phyloP scores from a whole-genome alignment of 768 basidiomycete species.

The Boletus vermiculosoides region DNA sequence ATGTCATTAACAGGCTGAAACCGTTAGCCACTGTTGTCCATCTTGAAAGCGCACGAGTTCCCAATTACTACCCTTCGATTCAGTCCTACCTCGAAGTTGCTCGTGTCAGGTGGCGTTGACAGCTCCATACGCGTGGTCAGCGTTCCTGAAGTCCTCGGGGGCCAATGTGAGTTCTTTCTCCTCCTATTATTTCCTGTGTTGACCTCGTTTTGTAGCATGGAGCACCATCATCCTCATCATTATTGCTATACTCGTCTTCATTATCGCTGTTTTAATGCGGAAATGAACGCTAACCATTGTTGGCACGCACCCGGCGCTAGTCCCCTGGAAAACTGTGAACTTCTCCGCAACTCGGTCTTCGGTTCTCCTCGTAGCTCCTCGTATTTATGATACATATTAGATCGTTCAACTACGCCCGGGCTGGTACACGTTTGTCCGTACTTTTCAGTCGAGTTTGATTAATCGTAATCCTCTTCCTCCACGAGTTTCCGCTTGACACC shows the following conservation, averaged over 20 bases:
- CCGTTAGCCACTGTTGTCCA: slow-evolving; percentile 77
- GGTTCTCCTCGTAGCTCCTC: slow-evolving; percentile 2
- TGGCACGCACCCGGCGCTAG: not conserved
- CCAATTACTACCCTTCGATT: slow-evolving; percentile 88
- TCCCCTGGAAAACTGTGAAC: not conserved
- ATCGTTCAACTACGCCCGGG: slow-evolving; percentile 8
- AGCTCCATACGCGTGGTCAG: slow-evolving; percentile 77
- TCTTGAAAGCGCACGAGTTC: slow-evolving; percentile 93
- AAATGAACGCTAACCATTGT: slow-evolving; percentile 10
- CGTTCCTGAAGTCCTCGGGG: slow-evolving; percentile 58
- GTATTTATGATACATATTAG: slow-evolving; percentile 34
- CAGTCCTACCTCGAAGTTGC: slow-evolving; percentile 74
- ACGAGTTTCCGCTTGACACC: slow-evolving; percentile 78
- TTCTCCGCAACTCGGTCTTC: not conserved
- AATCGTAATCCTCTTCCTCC: slow-evolving; percentile 88
- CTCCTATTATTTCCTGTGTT: slow-evolving; percentile 23
- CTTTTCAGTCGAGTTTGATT: slow-evolving; percentile 11
- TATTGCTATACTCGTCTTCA: slow-evolving; percentile 41
- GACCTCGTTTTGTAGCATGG: slow-evolving; percentile 39
- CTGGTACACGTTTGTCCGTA: slow-evolving; percentile 5
- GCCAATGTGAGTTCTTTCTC: slow-evolving; percentile 48
- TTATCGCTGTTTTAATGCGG: slow-evolving; percentile 44
- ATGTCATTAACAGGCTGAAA: slow-evolving; percentile 1
- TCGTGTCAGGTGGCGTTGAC: slow-evolving; percentile 90
- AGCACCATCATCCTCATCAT: slow-evolving; percentile 39